Evolutionary conservation across 345 rosid genomes (phyloP).

Genomic region (Hypericum androsaemum): DNA sequence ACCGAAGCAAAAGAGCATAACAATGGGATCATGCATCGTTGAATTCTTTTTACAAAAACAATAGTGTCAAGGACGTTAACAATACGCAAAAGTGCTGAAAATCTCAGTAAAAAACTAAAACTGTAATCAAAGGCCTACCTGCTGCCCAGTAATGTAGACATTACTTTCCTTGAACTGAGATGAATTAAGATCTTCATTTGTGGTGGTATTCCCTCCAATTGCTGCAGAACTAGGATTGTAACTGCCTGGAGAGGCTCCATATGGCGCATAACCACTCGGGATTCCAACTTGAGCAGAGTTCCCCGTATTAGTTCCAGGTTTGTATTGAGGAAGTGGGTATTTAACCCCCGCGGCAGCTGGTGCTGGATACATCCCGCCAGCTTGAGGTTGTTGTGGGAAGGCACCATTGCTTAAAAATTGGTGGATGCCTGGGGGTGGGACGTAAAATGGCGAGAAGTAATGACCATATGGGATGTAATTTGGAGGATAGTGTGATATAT

Average conservation of each 20-base stretch:
- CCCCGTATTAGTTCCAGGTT: slow-evolving; percentile 63
- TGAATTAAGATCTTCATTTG: slow-evolving; percentile 64
- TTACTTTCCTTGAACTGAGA: slow-evolving; percentile 79
- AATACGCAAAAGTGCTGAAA: not conserved
- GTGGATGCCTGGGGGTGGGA: slow-evolving; percentile 66
- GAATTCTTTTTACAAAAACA: too few relatives aligned
- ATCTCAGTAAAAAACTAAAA: not conserved
- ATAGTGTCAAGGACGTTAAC: too few relatives aligned
- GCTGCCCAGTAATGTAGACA: slow-evolving; percentile 60
- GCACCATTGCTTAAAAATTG: slow-evolving; percentile 71
- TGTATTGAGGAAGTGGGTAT: slow-evolving; percentile 68
- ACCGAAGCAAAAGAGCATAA: too few relatives aligned
- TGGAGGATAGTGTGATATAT: slow-evolving; percentile 72
- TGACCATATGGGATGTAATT: slow-evolving; percentile 73
- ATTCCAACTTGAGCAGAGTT: slow-evolving; percentile 62
- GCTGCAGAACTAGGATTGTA: slow-evolving; percentile 58
- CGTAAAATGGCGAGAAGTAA: slow-evolving; percentile 65
- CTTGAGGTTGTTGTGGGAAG: slow-evolving; percentile 79
- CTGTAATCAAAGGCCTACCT: slow-evolving; percentile 35
- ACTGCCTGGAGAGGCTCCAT: slow-evolving; percentile 67
- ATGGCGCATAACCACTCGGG: slow-evolving; percentile 69
- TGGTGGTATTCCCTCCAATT: slow-evolving; percentile 54
- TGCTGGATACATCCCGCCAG: slow-evolving; percentile 54
- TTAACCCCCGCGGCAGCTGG: slow-evolving; percentile 64
- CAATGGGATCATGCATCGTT: too few relatives aligned